Conservation (phyloP, 1,284 basidiomycete genomes). For the Porogramme epimiltina region DNA sequence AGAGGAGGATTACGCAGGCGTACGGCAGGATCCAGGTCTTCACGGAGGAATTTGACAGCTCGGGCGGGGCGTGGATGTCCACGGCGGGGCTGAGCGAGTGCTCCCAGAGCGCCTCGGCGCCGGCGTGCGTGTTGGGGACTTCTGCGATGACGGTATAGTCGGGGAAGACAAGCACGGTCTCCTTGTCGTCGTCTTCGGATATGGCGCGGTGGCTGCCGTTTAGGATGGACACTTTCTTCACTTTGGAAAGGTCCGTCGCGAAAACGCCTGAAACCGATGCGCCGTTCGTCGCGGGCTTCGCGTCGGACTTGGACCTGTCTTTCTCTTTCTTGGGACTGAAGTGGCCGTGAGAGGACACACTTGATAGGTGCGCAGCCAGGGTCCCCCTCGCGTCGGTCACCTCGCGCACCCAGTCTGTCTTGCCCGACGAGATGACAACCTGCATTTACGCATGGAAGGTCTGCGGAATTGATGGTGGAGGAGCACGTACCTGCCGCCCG, state of each 20-base stretch:
- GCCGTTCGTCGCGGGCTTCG: constrained; percentile 22
- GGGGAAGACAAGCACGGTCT: constrained; percentile 85
- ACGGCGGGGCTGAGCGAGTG: constrained; percentile 57
- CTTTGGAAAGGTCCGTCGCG: constrained; percentile 39
- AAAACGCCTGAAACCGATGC: constrained; percentile 55
- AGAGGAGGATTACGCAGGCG: constrained; percentile 78
- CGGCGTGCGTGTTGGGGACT: constrained; percentile 61
- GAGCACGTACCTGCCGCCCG: constrained; percentile 67
- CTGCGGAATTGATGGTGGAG: no score
- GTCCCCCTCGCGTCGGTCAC: constrained; percentile 69
- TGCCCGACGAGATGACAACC: constrained; percentile 87
- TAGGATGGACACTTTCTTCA: constrained; percentile 69
- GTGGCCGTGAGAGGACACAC: constrained; percentile 32
- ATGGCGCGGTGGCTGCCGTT: constrained; percentile 80
- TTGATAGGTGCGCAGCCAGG: constrained; percentile 64
- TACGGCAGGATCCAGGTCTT: constrained; percentile 77
- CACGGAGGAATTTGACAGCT: constrained; percentile 44
- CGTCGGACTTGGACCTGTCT: neutral
- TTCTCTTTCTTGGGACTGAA: constrained; percentile 19
- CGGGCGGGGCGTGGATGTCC: constrained; percentile 35
- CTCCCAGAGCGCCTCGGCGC: constrained; percentile 73
- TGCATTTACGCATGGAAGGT: constrained; percentile 29
- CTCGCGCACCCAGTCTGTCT: constrained; percentile 82
- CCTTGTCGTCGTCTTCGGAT: constrained; percentile 55
- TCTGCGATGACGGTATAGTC: constrained; percentile 84